Evolutionary conservation across 768 basidiomycete genomes (phyloP).

Genomic region (Boletales sp.): DNA sequence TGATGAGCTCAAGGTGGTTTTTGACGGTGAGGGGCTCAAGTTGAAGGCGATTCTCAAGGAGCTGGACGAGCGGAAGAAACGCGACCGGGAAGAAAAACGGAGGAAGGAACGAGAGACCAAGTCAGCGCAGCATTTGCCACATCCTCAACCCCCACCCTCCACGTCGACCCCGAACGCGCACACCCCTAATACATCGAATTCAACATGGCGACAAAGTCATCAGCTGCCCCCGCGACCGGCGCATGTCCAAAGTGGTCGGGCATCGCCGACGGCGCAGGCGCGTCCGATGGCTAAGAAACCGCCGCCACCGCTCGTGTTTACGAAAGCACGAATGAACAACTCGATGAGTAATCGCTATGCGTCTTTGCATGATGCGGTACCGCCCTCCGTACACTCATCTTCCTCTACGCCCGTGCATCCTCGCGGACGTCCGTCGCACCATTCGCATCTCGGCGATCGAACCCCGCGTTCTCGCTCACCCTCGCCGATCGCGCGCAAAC

Average conservation of each 20-base stretch:
- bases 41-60: constrained; percentile 65
- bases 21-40: constrained; percentile 72
- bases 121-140: constrained; percentile 12
- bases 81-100: constrained; percentile 47
- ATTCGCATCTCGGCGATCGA: constrained; percentile 15
- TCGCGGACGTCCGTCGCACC: constrained; percentile 26
- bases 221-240: constrained; percentile 29
- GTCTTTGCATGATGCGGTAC: constrained; percentile 17
- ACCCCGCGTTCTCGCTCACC: constrained; percentile 34
- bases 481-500: constrained; percentile 40
- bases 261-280: constrained; percentile 25
- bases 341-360: constrained; percentile 21
- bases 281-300: constrained; percentile 28
- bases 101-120: constrained; percentile 35
- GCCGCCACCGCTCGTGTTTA: constrained; percentile 16
- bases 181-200: constrained; percentile 20
- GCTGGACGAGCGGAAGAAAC: constrained; percentile 48
- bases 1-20: constrained; percentile 68
- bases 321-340: constrained; percentile 27
- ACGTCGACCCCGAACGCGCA: constrained; percentile 28
- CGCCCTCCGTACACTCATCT: constrained; percentile 27
- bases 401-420: constrained; percentile 33
- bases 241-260: constrained; percentile 22
- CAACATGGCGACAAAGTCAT: constrained; percentile 22
- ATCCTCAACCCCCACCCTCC: constrained; percentile 11